phyloP scores from a whole-genome alignment of 1,284 basidiomycete species.

The Rhodotorula sp. region DNA sequence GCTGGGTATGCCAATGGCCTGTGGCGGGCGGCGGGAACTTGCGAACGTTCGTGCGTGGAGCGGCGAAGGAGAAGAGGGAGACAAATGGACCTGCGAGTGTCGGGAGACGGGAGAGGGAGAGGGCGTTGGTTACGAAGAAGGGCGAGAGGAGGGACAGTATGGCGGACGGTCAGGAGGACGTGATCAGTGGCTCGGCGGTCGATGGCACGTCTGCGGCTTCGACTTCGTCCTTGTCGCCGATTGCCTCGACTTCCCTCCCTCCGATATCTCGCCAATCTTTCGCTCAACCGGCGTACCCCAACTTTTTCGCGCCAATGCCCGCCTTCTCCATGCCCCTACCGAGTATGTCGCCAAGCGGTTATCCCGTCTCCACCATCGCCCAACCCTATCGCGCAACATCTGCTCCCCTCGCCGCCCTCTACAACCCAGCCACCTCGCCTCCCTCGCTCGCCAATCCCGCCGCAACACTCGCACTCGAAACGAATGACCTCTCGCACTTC shows the following conservation, averaged over 20 bases:
- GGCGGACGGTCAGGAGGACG: no score
- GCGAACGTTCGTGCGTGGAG: slow-evolving; percentile 5
- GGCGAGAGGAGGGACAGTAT: no score
- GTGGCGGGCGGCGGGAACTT: slow-evolving; percentile 2
- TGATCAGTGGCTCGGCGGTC: no score
- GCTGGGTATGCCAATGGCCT: slow-evolving; percentile 27
- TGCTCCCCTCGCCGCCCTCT: slow-evolving; percentile 4
- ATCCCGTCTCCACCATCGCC: no score
- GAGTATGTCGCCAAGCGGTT: no score
- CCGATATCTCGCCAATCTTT: background rate
- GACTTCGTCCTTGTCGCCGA: background rate
- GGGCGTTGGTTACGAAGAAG: no score
- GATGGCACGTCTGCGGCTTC: no score
- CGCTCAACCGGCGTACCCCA: background rate
- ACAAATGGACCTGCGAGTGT: no score
- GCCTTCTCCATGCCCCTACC: no score
- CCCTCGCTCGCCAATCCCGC: no score
- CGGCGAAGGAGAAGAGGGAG: no score
- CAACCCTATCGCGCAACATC: slow-evolving; percentile 3
- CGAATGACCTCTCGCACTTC: slow-evolving; percentile 19
- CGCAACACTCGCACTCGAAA: background rate
- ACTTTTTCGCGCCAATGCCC: background rate
- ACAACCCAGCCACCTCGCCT: background rate
- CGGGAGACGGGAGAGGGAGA: no score
- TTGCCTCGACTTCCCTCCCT: background rate